Evolutionary conservation across 768 basidiomycete genomes (phyloP).

Genomic region (Leucosporidium creatinivorum): DNA sequence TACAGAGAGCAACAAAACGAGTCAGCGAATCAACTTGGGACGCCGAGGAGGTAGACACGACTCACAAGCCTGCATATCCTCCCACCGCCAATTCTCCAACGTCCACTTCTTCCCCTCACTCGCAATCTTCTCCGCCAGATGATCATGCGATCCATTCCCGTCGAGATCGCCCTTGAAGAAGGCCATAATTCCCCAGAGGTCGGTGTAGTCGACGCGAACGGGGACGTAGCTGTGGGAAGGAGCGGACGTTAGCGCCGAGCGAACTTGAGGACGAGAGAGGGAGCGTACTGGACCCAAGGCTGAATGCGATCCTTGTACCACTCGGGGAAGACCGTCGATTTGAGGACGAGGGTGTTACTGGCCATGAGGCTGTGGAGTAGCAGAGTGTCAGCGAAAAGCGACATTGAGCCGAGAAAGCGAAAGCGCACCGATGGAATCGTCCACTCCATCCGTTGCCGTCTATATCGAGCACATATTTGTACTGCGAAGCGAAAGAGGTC

Average conservation of each 20-base stretch:
- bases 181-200: conserved; percentile 57
- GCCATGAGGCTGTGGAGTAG: conserved; percentile 17
- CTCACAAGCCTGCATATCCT: conserved; percentile 34
- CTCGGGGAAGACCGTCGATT: conserved; percentile 30
- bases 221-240: conserved; percentile 18
- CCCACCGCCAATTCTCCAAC: conserved; percentile 27
- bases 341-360: conserved; percentile 29
- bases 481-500: conserved; percentile 41
- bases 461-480: conserved; percentile 82
- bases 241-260: neutral
- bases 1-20: neutral
- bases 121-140: conserved; percentile 54
- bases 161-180: conserved; percentile 52
- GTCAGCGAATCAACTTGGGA: neutral
- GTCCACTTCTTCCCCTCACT: conserved; percentile 45
- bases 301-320: conserved; percentile 73
- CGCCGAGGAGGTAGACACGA: conserved; percentile 10
- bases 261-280: neutral
- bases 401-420: neutral
- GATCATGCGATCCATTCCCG: conserved; percentile 57
- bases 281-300: conserved; percentile 59
- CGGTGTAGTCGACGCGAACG: conserved; percentile 36
- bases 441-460: conserved; percentile 87
- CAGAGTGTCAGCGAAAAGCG: neutral
- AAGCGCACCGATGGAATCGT: conserved; percentile 57